Conservation (phyloP, 768 basidiomycete genomes). For the Macrocybe gigantea region DNA sequence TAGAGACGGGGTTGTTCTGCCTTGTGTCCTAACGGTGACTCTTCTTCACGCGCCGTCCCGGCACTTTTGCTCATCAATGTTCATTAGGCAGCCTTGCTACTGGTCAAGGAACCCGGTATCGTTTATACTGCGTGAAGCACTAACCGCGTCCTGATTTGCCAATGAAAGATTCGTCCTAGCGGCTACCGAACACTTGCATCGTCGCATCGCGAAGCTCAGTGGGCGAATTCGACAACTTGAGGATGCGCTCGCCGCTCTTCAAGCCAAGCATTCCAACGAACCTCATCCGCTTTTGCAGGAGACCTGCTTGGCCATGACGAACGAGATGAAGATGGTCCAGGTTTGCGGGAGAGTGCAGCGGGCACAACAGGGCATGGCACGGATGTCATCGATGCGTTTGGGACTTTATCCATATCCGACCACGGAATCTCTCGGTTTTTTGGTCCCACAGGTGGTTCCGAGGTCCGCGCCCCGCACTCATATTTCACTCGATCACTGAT, state of each 20-base stretch:
- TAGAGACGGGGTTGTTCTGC: constrained; percentile 65
- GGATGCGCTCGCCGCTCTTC: background rate
- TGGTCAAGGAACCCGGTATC: constrained; percentile 70
- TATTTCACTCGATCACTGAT: constrained; percentile 10
- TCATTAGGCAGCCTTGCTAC: constrained; percentile 62
- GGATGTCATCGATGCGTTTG: constrained; percentile 52
- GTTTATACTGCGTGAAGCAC: background rate
- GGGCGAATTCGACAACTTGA: constrained; percentile 46
- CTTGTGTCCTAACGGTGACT: constrained; percentile 63
- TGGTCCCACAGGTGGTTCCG: constrained; percentile 62
- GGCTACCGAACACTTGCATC: constrained; percentile 62
- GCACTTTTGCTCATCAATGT: background rate
- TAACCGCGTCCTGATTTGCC: background rate
- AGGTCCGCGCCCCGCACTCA: constrained; percentile 36
- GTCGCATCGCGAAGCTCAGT: constrained; percentile 45
- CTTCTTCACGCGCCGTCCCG: constrained; percentile 3
- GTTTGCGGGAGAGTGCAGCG: constrained; percentile 3
- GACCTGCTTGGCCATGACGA: constrained; percentile 36
- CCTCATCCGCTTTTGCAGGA: constrained; percentile 54
- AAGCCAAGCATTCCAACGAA: background rate
- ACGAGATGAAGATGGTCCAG: constrained; percentile 19
- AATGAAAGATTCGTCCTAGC: constrained; percentile 49
- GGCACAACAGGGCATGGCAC: constrained; percentile 11
- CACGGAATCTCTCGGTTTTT: constrained; percentile 59
- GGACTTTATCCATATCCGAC: constrained; percentile 55